These are phyloP conservation scores for Ustilago nuda DNA, from an alignment of 1,284 basidiomycete species.

Conservation along the genomic window DNA sequence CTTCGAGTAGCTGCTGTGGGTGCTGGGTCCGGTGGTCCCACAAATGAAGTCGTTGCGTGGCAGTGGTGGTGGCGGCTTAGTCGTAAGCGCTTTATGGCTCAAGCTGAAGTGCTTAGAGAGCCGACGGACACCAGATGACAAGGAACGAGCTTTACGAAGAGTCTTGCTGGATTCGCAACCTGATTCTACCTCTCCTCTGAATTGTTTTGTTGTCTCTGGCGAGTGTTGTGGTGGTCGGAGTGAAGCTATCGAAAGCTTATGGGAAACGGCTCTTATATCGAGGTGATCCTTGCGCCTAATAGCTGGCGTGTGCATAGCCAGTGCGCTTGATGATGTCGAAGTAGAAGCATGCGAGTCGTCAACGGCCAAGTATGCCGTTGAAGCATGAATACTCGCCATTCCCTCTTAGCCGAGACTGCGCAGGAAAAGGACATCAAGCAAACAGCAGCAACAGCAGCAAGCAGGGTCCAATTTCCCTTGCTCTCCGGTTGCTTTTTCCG, in stretches of 20 bases:
- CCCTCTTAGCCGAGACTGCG: neutral
- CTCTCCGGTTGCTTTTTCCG: neutral
- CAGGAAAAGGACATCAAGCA: neutral
- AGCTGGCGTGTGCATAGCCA: neutral
- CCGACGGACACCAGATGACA: slow-evolving; percentile 22
- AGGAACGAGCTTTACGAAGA: slow-evolving; percentile 10
- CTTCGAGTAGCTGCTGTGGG: neutral
- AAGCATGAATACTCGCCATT: slow-evolving; percentile 19
- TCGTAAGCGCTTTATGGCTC: neutral
- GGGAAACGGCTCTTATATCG: slow-evolving; percentile 2
- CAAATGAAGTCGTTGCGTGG: neutral
- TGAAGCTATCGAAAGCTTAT: neutral
- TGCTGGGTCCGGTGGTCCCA: neutral
- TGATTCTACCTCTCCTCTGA: neutral
- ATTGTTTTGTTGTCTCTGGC: neutral
- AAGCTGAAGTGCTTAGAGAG: slow-evolving; percentile 15
- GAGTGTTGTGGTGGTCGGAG: neutral
- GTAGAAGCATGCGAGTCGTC: neutral
- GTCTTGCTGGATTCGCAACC: neutral
- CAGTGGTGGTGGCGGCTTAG: slow-evolving; percentile 4
- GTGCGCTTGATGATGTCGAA: slow-evolving; percentile 12
- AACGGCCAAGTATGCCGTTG: neutral
- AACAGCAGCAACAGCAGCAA: neutral
- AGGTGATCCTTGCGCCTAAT: slow-evolving; percentile 1
- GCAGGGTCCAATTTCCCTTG: slow-evolving; percentile 1